Percentiles rank a stretch among this genome's conserved stretches.
These are phyloP conservation scores for Ophiobolus disseminans DNA, from an alignment of 2,329 filamentous ascomycete genomes.

Conservation along the genomic window DNA sequence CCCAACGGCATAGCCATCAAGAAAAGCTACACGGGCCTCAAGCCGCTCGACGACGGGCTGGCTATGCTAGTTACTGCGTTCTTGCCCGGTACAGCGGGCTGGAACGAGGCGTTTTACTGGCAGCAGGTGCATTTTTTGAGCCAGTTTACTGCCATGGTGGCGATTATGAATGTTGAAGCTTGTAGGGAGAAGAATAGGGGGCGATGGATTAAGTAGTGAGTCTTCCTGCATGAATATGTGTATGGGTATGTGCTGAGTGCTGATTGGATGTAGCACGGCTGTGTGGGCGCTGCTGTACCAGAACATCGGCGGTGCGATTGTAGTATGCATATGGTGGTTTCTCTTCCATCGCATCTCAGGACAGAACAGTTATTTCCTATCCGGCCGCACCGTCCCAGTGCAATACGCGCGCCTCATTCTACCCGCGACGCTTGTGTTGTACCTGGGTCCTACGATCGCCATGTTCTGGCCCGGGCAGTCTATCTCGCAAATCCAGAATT, in stretches of 20 bases:
- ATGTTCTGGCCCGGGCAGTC: constrained; percentile 13
- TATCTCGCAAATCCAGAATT: constrained; percentile 5
- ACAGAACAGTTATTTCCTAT: constrained; percentile 18
- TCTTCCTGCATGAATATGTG: neutral
- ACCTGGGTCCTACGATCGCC: constrained; percentile 19
- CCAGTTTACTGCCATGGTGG: constrained; percentile 11
- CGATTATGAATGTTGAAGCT: constrained; percentile 21
- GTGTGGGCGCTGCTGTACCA: constrained; percentile 20
- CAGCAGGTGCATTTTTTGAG: constrained; percentile 23
- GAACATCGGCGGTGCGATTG: constrained; percentile 18
- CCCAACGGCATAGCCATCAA: constrained; percentile 20
- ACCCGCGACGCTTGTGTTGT: constrained; percentile 15
- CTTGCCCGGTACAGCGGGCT: constrained; percentile 11
- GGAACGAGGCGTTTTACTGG: constrained; percentile 24
- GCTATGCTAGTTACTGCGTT: constrained; percentile 22
- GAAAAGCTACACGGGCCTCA: constrained; percentile 19
- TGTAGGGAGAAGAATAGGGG: constrained; percentile 19
- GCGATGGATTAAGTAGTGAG: constrained; percentile 28
- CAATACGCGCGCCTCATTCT: constrained; percentile 21
- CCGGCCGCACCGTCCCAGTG: constrained; percentile 19
- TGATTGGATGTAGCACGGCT: constrained; percentile 8
- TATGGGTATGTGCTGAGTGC: neutral
- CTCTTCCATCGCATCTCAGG: constrained; percentile 14
- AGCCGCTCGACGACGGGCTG: constrained; percentile 12
- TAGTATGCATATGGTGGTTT: constrained; percentile 23